phyloP scores from a whole-genome alignment of 768 basidiomycete species.

The Dioszegia crocea region DNA sequence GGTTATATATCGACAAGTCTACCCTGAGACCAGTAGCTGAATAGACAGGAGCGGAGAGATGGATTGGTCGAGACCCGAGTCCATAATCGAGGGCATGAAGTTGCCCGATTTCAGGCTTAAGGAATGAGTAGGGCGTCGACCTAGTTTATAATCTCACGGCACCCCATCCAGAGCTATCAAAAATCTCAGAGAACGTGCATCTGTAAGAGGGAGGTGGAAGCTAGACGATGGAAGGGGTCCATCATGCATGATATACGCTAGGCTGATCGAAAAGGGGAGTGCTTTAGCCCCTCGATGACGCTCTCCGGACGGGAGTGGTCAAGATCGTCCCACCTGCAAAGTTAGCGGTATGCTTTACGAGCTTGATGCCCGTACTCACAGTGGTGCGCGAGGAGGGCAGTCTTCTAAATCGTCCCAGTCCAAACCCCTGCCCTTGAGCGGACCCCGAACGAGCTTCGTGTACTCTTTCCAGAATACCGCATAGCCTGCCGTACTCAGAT shows the following conservation, averaged over 20 bases:
- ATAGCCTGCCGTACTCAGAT: slow-evolving; percentile 16
- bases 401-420: slow-evolving; percentile 18
- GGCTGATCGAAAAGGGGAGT: background rate
- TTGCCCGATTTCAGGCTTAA: slow-evolving; percentile 12
- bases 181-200: no score
- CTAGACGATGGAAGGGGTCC: background rate
- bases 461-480: slow-evolving; percentile 18
- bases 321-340: slow-evolving; percentile 2
- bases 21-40: background rate
- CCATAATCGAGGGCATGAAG: slow-evolving; percentile 14
- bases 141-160: no score
- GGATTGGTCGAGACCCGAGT: slow-evolving; percentile 11
- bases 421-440: slow-evolving; percentile 13
- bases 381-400: slow-evolving; percentile 9
- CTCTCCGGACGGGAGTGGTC: slow-evolving; percentile 4
- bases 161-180: no score
- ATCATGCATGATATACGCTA: background rate
- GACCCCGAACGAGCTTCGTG: slow-evolving; percentile 11
- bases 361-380: background rate
- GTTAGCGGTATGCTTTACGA: background rate
- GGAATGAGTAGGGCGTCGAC: background rate
- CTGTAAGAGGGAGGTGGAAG: background rate
- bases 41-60: background rate
- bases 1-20: no score
- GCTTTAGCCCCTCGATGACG: slow-evolving; percentile 5